Percentiles rank a stretch among this genome's conserved stretches.
phyloP scores from a whole-genome alignment of 2,329 filamentous ascomycete species.

The Macroventuria anomochaeta region DNA sequence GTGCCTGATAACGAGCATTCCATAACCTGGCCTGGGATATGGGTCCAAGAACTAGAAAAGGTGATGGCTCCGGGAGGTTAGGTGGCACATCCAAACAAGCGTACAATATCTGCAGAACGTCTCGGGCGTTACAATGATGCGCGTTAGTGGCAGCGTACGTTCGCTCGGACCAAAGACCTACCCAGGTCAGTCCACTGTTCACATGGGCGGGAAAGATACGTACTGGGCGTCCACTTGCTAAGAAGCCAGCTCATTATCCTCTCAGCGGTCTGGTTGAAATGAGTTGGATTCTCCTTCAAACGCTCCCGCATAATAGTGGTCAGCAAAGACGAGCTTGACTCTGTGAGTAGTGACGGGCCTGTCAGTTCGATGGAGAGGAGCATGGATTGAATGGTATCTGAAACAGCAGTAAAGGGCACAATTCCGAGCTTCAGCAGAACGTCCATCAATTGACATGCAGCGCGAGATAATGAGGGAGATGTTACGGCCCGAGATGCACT shows the following conservation, averaged over 20 bases:
- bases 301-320: conserved; percentile 69
- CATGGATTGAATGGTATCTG: conserved; percentile 74
- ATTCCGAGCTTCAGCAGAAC: conserved; percentile 70
- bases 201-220: conserved; percentile 31
- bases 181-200: conserved; percentile 18
- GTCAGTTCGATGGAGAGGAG: conserved; percentile 79
- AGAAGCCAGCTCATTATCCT: conserved; percentile 83
- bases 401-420: conserved; percentile 70
- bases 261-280: conserved; percentile 70
- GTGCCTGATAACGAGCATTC: conserved; percentile 47
- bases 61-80: conserved; percentile 24
- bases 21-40: conserved; percentile 55
- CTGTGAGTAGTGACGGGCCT: conserved; percentile 79
- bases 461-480: conserved; percentile 73
- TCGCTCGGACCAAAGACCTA: conserved; percentile 63
- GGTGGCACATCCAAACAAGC: conserved; percentile 67
- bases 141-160: conserved; percentile 70
- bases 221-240: conserved; percentile 82
- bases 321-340: conserved; percentile 79
- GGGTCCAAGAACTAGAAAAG: conserved; percentile 48
- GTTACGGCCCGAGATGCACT: conserved; percentile 73
- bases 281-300: conserved; percentile 71
- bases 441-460: conserved; percentile 76
- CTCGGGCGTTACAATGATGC: conserved; percentile 66
- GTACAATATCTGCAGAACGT: conserved; percentile 73